Evolutionary conservation across 805 yeast genomes (phyloP), one percentile per base, ranked within the genome.

Genomic region (Yamadazyma phyllophila): DNA sequence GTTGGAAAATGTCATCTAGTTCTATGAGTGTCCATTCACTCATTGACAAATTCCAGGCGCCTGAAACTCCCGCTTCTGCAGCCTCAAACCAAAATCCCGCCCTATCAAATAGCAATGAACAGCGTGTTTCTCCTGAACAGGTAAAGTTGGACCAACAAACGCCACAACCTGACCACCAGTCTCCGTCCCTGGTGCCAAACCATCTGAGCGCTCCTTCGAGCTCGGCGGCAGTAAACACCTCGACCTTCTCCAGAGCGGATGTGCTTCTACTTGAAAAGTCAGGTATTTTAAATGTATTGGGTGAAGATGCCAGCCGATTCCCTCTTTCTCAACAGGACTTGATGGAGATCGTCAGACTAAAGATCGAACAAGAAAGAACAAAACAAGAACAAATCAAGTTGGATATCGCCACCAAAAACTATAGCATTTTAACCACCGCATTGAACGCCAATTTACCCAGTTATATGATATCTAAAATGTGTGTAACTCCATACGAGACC

Each of bases 311-410:
- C 11, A 61, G 66, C 30, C 2, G 17, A 5, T 81, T 85, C 78
- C 80, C 82, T 0, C 74, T 69, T 55, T 67, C 83, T 7, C 85
- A 84, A 44, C 69, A 72, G 7, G 75, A 89, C 2, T 71, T 83
- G 26, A 61, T 71, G 20, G 80, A 77, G 51, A 82, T 89, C 0
- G 63, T 88, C 31, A 72, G 74, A 29, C 73, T 85, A 26, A 73
- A 81, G 43, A 62, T 80, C 2, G 90, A 88, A 59, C 92, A 85
- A 58, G 97, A 91, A 60, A 73, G 77, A 36, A 85, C 97, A 1
- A 85, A 84, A 52, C 96, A 90, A 61, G 94, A 85, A 53, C 83
- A 73, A 54, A 84, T 85, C 60, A 77, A 75, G 44, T 67, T 83
- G 15, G 96, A 90, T 58, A 66, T 76, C 34, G 71, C 84, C 20